phyloP scores from a whole-genome alignment of 305 asterid genomes.

The Rubia peregrina region DNA sequence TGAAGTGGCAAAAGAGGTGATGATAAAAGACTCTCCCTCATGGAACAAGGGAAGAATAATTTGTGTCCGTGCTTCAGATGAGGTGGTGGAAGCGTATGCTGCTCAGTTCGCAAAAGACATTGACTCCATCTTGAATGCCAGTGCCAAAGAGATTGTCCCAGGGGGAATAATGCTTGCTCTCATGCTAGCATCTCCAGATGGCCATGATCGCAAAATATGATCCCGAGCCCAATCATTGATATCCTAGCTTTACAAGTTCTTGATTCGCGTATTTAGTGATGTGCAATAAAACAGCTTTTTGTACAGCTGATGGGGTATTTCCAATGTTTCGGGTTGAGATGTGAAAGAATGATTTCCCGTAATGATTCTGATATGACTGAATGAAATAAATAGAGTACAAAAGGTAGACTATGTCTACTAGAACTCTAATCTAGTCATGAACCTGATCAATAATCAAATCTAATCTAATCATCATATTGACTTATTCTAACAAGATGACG shows the following conservation, averaged over 20 bases:
- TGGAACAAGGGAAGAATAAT: slow-evolving; percentile 17
- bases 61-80: neutral
- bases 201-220: neutral
- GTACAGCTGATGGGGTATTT: neutral
- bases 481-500: too few species aligned
- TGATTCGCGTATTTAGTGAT: neutral
- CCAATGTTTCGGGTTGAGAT: too few species aligned
- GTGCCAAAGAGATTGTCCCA: slow-evolving; percentile 10
- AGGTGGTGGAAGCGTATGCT: slow-evolving; percentile 12
- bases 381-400: too few species aligned
- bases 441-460: too few species aligned
- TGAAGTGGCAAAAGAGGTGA: slow-evolving; percentile 12
- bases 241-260: too few species aligned
- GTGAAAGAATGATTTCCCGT: too few species aligned
- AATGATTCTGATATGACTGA: too few species aligned
- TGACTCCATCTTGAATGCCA: slow-evolving; percentile 10
- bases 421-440: too few species aligned
- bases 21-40: slow-evolving; percentile 7
- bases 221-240: too few species aligned
- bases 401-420: too few species aligned
- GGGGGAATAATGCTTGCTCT: slow-evolving; percentile 8
- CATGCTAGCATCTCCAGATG: neutral
- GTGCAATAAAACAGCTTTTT: neutral
- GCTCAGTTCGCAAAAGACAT: slow-evolving; percentile 12
- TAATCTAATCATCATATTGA: too few species aligned